A percentile compares a stretch with the other conserved stretches of the same genome.
phyloP scores from a whole-genome alignment of 1,139 yeast species.

The Casaregolazyma suthepensis region DNA sequence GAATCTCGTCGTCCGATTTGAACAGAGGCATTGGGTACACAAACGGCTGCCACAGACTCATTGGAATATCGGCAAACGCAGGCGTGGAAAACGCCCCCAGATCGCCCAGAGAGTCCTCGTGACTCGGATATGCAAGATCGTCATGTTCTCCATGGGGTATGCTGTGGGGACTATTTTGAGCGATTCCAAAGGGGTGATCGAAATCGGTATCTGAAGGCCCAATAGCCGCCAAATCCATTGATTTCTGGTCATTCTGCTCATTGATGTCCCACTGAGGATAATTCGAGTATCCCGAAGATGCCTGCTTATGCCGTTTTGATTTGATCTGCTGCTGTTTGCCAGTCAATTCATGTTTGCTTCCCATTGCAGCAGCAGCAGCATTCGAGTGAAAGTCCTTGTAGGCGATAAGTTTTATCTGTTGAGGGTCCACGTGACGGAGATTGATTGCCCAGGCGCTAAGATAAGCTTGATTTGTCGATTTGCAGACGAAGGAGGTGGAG shows the following conservation, averaged over 20 bases:
- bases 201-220: not conserved
- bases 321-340: not conserved
- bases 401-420: not conserved
- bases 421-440: not conserved
- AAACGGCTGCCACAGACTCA: constrained; percentile 3
- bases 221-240: not conserved
- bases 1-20: constrained; percentile 8
- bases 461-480: not conserved
- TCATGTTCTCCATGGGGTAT: not conserved
- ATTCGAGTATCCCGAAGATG: not conserved
- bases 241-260: not conserved
- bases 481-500: not conserved
- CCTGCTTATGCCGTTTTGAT: not conserved
- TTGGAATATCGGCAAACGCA: constrained; percentile 4
- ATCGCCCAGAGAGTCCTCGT: not conserved
- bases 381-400: not conserved
- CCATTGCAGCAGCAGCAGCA: not conserved
- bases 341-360: not conserved
- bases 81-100: not conserved
- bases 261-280: not conserved
- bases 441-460: not conserved
- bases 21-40: constrained; percentile 1
- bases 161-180: not conserved
- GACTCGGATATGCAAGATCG: not conserved
- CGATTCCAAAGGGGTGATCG: not conserved